Evolutionary conservation across 768 basidiomycete genomes (phyloP), one percentile per base, ranked within the genome.

Genomic region (Pholiota conissans): DNA sequence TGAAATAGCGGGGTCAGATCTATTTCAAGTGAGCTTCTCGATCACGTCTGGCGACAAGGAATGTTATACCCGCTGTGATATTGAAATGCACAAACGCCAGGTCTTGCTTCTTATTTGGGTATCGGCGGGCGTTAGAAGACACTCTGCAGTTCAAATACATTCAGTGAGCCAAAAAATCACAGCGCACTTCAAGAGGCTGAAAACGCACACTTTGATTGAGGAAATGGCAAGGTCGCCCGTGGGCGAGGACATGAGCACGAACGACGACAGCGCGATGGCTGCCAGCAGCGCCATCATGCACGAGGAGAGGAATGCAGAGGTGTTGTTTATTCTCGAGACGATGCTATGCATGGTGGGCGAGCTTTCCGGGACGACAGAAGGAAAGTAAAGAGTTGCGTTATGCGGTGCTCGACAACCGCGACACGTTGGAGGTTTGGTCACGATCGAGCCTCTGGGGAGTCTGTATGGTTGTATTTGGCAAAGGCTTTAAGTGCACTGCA

Each of bases 1-100:
- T 95, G 77, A 74, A 95, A 96, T 28, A 96, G 78, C 11, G 94
- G 84, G 8, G 83, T 76, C 4, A 96, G 77, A 73, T 96, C 94
- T 94, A 61, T 4, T 45, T 9, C 27, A 52, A 34, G 27, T 24
- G 26, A 45, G 54, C 51, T 48, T 24, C 52, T 8, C n/a, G n/a
- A 24, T 13, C 9, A 24, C 10, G 56, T 52, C 42, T 52, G 32
- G 30, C 20, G 55, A 46, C 9, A 40, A 34, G 14, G 49, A 55
- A 29, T 10, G 24, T 18, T 83, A 62, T 64, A 90, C 93, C 93
- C 42, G 91, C 89, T 45, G 82, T 83, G 50, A 92, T 74, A 69
- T 93, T 87, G 75, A 95, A 94, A 67, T 87, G 83, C 34, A 92
- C 81, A 67, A 91, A 89, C 1, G 89, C 88, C 56, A 87, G 79